Conservation (phyloP, 805 yeast species). For the Tetrapisispora taiwanensis region DNA sequence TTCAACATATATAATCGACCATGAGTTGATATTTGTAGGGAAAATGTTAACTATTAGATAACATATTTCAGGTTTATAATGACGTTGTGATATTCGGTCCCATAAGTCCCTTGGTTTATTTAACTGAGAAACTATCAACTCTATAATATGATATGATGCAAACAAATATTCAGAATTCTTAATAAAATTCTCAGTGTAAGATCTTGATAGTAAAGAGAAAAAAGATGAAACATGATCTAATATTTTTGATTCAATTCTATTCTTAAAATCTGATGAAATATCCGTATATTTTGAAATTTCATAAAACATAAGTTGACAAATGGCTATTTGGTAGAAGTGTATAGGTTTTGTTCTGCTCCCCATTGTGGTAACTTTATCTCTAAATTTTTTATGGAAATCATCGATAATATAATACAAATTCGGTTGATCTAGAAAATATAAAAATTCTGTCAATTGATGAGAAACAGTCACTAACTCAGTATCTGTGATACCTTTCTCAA, state of each 20-base stretch:
- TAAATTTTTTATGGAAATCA: slow-evolving; percentile 20
- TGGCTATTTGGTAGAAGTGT: slow-evolving; percentile 24
- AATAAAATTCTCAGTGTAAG: slow-evolving; percentile 5
- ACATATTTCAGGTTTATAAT: slow-evolving; percentile 12
- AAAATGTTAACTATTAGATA: slow-evolving; percentile 12
- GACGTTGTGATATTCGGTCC: slow-evolving; percentile 10
- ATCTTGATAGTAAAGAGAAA: slow-evolving; percentile 18
- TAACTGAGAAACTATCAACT: slow-evolving; percentile 9
- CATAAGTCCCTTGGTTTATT: slow-evolving; percentile 11
- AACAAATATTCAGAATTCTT: slow-evolving; percentile 6
- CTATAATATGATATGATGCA: slow-evolving; percentile 15
- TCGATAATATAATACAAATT: slow-evolving; percentile 13
- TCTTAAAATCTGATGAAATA: slow-evolving; percentile 7
- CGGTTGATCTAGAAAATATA: slow-evolving; percentile 14
- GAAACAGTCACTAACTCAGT: slow-evolving; percentile 14
- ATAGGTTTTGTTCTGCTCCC: slow-evolving; percentile 23
- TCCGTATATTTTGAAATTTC: slow-evolving; percentile 19
- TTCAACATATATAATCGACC: slow-evolving; percentile 16
- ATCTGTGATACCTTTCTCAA: slow-evolving; percentile 21
- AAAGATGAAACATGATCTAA: slow-evolving; percentile 20
- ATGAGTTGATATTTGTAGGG: slow-evolving; percentile 11
- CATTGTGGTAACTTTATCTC: slow-evolving; percentile 16
- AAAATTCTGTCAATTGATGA: slow-evolving; percentile 13
- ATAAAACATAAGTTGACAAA: slow-evolving; percentile 22
- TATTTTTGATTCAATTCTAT: slow-evolving; percentile 14